phyloP scores from a whole-genome alignment of 768 basidiomycete genomes.

The Podaxis carcinomalis region DNA sequence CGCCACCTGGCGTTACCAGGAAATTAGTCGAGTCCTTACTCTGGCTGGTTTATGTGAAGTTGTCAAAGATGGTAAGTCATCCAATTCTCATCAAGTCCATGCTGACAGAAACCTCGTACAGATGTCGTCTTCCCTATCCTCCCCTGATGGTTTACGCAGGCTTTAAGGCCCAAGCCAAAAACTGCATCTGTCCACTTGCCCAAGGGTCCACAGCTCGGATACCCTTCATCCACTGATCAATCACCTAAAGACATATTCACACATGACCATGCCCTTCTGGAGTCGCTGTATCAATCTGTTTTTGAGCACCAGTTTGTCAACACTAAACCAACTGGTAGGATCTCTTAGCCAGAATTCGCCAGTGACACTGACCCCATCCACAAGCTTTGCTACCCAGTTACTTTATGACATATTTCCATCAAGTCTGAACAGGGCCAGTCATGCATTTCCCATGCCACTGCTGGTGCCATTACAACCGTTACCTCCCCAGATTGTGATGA shows the following conservation, averaged over 20 bases:
- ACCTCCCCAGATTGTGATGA: slow-evolving; percentile 38
- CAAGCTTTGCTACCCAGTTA: slow-evolving; percentile 65
- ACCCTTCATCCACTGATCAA: slow-evolving; percentile 30
- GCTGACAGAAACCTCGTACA: slow-evolving; percentile 21
- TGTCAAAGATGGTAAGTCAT: slow-evolving; percentile 60
- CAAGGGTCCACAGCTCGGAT: slow-evolving; percentile 36
- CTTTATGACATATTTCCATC: slow-evolving; percentile 68
- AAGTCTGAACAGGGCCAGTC: slow-evolving; percentile 56
- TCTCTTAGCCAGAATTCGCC: background rate
- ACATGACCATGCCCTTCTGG: slow-evolving; percentile 70
- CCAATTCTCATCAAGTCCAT: background rate
- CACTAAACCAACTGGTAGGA: slow-evolving; percentile 59
- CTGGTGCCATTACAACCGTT: slow-evolving; percentile 59
- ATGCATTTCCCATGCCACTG: slow-evolving; percentile 65
- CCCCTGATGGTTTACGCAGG: slow-evolving; percentile 74
- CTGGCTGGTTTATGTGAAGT: slow-evolving; percentile 71
- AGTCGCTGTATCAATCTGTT: slow-evolving; percentile 61
- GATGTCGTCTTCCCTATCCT: slow-evolving; percentile 75
- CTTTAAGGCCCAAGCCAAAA: slow-evolving; percentile 51
- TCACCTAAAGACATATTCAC: slow-evolving; percentile 27
- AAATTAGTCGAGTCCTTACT: slow-evolving; percentile 65
- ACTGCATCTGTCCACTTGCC: slow-evolving; percentile 48
- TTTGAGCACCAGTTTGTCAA: slow-evolving; percentile 74
- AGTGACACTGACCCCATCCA: background rate
- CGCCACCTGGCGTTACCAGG: slow-evolving; percentile 36